A percentile compares a stretch with the other conserved stretches of the same genome.
These are phyloP conservation scores for Olyra latifolia DNA, from an alignment of 176 grass and related monocot genomes.

Conservation along the genomic window DNA sequence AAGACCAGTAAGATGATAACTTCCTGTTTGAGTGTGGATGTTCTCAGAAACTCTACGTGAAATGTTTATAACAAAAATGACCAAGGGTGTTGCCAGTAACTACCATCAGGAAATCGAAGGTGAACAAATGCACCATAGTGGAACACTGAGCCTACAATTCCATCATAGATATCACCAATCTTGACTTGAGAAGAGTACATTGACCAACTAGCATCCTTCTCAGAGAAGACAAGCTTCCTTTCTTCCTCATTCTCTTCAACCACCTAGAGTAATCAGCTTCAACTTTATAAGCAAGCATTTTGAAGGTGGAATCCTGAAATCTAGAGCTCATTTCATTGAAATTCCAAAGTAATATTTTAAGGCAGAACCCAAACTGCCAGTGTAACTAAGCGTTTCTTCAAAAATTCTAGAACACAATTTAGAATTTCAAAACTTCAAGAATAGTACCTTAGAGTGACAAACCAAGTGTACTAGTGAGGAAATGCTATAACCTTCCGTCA, in stretches of 20 bases:
- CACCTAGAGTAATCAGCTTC: conserved; percentile 45
- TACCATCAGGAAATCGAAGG: conserved; percentile 90
- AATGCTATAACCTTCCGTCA: background rate
- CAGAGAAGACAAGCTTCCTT: conserved; percentile 86
- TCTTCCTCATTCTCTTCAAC: conserved; percentile 66
- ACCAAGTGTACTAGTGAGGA: background rate
- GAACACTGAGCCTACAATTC: conserved; percentile 67
- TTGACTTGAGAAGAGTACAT: conserved; percentile 62
- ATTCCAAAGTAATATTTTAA: background rate
- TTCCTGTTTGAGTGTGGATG: conserved; percentile 43
- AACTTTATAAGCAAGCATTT: background rate
- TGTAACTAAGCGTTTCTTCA: background rate
- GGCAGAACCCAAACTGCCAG: background rate
- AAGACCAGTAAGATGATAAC: conserved; percentile 81
- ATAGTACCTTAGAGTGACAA: background rate
- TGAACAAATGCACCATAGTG: conserved; percentile 93
- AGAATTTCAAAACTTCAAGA: background rate
- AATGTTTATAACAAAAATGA: conserved; percentile 5
- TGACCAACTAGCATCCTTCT: conserved; percentile 78
- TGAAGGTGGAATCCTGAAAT: background rate
- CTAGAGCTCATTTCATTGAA: background rate
- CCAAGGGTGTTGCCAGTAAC: background rate
- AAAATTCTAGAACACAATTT: background rate
- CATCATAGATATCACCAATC: conserved; percentile 59
- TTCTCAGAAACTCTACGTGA: conserved; percentile 13